Evolutionary conservation across 164 flowering plant species (phyloP).

Genomic region (Houttuynia cordata): DNA sequence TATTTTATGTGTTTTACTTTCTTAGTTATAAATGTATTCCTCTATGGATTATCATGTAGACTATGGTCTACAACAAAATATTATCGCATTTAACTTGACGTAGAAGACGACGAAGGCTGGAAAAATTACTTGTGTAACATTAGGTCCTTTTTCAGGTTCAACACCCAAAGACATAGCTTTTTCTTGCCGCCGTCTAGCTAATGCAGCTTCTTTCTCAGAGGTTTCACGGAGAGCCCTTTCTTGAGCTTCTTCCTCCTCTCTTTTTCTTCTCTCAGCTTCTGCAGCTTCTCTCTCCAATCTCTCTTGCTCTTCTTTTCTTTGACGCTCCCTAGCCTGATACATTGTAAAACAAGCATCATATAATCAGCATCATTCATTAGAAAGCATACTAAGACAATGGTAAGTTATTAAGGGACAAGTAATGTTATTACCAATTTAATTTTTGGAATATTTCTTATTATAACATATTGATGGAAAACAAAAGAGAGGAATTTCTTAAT

Average conservation of each 20-base stretch:
- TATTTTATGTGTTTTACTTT: too few relatives aligned
- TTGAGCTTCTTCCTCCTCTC: slow-evolving; percentile 90
- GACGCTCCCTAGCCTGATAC: slow-evolving; percentile 82
- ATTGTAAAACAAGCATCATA: background rate
- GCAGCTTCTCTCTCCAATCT: slow-evolving; percentile 82
- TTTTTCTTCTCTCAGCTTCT: slow-evolving; percentile 80
- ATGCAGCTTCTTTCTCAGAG: slow-evolving; percentile 79
- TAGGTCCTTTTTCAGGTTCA: slow-evolving; percentile 93
- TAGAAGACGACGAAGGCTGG: background rate
- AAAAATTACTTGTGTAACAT: slow-evolving; percentile 65
- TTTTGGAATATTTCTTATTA: too few relatives aligned
- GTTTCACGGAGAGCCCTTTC: slow-evolving; percentile 82
- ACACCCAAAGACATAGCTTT: slow-evolving; percentile 71
- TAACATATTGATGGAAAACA: too few relatives aligned
- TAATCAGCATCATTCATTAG: background rate
- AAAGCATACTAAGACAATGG: background rate
- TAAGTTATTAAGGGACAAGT: too few relatives aligned
- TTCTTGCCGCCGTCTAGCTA: slow-evolving; percentile 64
- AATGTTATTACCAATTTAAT: too few relatives aligned
- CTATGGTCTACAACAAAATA: too few relatives aligned
- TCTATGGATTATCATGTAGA: too few relatives aligned
- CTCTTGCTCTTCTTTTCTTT: slow-evolving; percentile 83
- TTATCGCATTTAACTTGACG: background rate
- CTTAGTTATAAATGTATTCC: too few relatives aligned
- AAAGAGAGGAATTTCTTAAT: background rate